Conservation (phyloP, 2,329 filamentous ascomycete species). For the Neofusicoccum parvum region DNA sequence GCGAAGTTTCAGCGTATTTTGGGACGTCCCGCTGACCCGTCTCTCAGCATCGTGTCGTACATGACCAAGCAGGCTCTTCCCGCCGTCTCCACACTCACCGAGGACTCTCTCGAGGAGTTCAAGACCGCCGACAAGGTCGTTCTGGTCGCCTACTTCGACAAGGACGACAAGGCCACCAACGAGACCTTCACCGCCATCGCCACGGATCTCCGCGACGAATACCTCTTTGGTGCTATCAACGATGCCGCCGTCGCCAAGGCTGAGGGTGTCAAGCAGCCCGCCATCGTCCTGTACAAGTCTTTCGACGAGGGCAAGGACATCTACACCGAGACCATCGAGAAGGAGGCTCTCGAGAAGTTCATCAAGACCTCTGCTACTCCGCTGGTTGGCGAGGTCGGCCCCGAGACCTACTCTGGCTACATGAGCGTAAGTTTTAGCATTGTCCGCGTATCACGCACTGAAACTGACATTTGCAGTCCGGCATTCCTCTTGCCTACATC, state of each 20-base stretch:
- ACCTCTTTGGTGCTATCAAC: slow-evolving; percentile 86
- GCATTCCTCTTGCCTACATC: slow-evolving; percentile 94
- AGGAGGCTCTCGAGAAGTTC: slow-evolving; percentile 78
- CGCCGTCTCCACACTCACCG: slow-evolving; percentile 79
- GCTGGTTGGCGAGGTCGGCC: slow-evolving; percentile 91
- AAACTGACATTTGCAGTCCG: slow-evolving; percentile 55
- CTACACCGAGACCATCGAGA: slow-evolving; percentile 80
- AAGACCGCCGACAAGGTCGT: slow-evolving; percentile 98
- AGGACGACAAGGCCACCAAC: slow-evolving; percentile 80
- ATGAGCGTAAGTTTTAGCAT: slow-evolving; percentile 66
- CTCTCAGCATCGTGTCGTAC: slow-evolving; percentile 68
- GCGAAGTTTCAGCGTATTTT: background rate
- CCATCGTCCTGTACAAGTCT: slow-evolving; percentile 92
- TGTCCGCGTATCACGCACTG: background rate
- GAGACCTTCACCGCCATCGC: slow-evolving; percentile 80
- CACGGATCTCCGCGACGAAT: slow-evolving; percentile 78
- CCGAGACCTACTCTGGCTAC: slow-evolving; percentile 94
- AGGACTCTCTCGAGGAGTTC: slow-evolving; percentile 88
- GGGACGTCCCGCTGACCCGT: slow-evolving; percentile 21
- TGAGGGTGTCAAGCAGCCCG: slow-evolving; percentile 84
- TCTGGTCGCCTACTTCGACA: slow-evolving; percentile 81
- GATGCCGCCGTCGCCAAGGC: slow-evolving; percentile 84
- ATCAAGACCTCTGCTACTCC: slow-evolving; percentile 84
- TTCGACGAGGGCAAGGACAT: slow-evolving; percentile 95
- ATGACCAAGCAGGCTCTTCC: slow-evolving; percentile 99